Evolutionary conservation across 2,329 filamentous ascomycete species (phyloP), one percentile per base, ranked within the genome.

Genomic region (Diplodia sapinea): DNA sequence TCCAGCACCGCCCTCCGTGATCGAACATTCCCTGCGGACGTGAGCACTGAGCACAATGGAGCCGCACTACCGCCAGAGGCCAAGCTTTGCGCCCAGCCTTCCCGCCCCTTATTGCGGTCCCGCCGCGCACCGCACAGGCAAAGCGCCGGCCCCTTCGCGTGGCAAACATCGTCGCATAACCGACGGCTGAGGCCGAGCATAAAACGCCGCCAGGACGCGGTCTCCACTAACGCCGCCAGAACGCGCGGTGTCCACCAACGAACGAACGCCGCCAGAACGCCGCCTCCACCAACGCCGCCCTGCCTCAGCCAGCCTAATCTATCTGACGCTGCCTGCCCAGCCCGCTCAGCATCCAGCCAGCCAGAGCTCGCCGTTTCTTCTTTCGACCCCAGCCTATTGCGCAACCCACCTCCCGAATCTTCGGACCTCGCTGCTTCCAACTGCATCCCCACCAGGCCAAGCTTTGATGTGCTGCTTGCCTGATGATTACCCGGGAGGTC

Each of bases 121-220:
- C 13, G 40, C 40, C 38, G 13, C n/a, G 2, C 40, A 13, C 38
- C 20, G 12, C 59, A 38, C 43, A 50, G 26, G 43, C 47, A 8
- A 9, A 8, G 43, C 29, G 17, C 43, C 17, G 57, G 17, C 47
- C 59, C 43, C 59, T 51, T 62, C 43, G 59, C 31, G 59, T 62
- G 43, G 59, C 59, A 62, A 62, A 62, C 59, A 62, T 62, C 59
- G 59, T 62, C 59, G 56, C 56, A 61, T 47, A 62, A 36, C 59
- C 59, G 59, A 62, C 23, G 55, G 23, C 43, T 36, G 31, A n/a
- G 31, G 15, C 55, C 15, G 9, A 31, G 15, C 59, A 62, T 62
- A 43, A 62, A 62, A 62, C 59, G 43, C 38, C 38, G 56, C 56
- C 56, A 61, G 40, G 49, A 61, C 23, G n/a, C 29, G n/a, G 23